Evolutionary conservation across 2,329 filamentous ascomycete species (phyloP).

Genomic region (Iodosphaeria phyllophila): DNA sequence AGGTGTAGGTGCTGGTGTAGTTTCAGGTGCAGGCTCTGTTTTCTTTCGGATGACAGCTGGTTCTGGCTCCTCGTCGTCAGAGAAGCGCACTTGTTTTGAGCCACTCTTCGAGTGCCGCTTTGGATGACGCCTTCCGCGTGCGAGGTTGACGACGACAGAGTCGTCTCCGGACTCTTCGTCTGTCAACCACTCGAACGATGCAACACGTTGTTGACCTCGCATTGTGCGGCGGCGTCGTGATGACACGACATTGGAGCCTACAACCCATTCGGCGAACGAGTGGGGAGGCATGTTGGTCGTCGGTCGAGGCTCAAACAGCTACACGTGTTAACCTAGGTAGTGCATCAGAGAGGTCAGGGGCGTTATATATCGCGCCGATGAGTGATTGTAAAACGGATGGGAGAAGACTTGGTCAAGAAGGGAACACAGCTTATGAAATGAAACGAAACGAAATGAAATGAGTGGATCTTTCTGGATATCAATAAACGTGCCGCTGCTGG

Average conservation of each 20-base stretch:
- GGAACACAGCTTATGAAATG: neutral
- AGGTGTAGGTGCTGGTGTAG: no score
- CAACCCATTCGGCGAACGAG: constrained; percentile 20
- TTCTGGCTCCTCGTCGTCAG: constrained; percentile 1
- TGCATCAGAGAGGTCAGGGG: neutral
- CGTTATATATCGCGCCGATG: neutral
- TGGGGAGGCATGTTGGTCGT: constrained; percentile 9
- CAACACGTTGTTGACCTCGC: constrained; percentile 5
- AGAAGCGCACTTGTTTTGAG: constrained; percentile 6
- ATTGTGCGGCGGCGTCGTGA: no score
- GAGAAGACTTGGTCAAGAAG: neutral
- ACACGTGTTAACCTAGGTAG: neutral
- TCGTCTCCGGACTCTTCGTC: constrained; percentile 33
- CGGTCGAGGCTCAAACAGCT: no score
- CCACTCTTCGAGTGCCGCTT: constrained; percentile 6
- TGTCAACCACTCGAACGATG: constrained; percentile 24
- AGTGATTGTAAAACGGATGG: neutral
- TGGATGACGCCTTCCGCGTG: constrained; percentile 13
- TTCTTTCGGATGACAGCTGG: no score
- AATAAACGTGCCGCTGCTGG: no score
- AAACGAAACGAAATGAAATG: no score
- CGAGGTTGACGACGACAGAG: constrained; percentile 27
- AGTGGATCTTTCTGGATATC: no score
- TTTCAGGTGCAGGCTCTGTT: no score
- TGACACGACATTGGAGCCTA: constrained; percentile 20